Evolutionary conservation across 768 basidiomycete genomes (phyloP), one percentile per base, ranked within the genome.

Genomic region (Leccinum disarticulatum): DNA sequence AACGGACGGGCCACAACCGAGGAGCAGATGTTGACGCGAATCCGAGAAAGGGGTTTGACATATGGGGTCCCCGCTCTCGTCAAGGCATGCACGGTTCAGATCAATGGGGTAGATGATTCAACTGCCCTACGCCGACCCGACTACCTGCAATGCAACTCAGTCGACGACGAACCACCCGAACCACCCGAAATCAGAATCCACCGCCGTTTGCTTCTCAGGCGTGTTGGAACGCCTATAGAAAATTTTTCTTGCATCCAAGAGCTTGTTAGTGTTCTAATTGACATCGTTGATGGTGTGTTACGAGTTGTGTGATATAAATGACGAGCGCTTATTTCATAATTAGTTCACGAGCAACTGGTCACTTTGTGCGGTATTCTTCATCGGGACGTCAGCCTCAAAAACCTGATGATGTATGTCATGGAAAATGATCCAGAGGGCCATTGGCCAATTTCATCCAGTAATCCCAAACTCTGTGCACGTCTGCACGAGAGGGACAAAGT

Each of bases 301-400:
- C 9, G 4, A 30, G 46, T 51, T 22, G n/a, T 11, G 19, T 43
- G 22, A 43, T 25, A 7, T 17, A 9, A 11, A 10, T 55, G 17
- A 15, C 19, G 53, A 19, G 15, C 31, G 30, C 52, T 53, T 19
- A 58, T 35, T 17, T 2, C 14, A 36, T 59, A 9, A n/a, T 19
- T 17, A 59, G 58, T 59, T 31, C 58, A 59, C 17, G 13, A 54
- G n/a, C 3, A 28, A 10, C 53, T 59, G 2, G 33, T 59, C 11
- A 1, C 3, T 7, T 3, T 30, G 19, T 59, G 33, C 13, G 11
- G 4, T 0, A 59, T 59, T n/a, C 53, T 59, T 6, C 58, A 56
- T 22, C 19, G 28, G 3, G 55, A 56, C 25, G 19, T 47, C 46
- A 47, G 46, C n/a, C 33, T 47, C 31, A 17, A 54, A 11, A 27